Base-by-base conservation (phyloP, 352 stramenopile genomes). In the Globisporangium nagaii region DNA sequence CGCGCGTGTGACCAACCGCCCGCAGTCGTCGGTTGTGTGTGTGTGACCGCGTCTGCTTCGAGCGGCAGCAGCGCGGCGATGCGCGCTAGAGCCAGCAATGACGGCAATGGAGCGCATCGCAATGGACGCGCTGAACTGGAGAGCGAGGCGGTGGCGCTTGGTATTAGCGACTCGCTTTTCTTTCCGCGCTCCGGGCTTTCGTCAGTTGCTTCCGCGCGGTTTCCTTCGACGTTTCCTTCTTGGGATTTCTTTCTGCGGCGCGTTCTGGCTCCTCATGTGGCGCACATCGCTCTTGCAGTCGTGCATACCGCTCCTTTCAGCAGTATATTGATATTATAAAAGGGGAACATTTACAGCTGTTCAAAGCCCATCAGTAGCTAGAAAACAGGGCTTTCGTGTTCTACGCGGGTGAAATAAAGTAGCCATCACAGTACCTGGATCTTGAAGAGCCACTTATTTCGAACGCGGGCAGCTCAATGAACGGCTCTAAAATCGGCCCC, bases 361-460 rank as follows among this genome's bases (percentile, higher is more conserved):
- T n/a, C n/a, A n/a, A n/a, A n/a, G n/a, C n/a, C n/a, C n/a, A n/a
- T n/a, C n/a, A n/a, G n/a, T n/a, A n/a, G n/a, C n/a, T n/a, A n/a
- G n/a, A n/a, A n/a, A n/a, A n/a, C n/a, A n/a, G n/a, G n/a, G n/a
- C n/a, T n/a, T n/a, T n/a, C n/a, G n/a, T n/a, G n/a, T n/a, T n/a
- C n/a, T n/a, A n/a, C n/a, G n/a, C n/a, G n/a, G n/a, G n/a, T n/a
- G n/a, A 19, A 27, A 37, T 17, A 50, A 50, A 37, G 0, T 10
- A 3, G 3, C 9, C 8, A 15, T 24, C 42, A 42, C 24, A 15
- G 24, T 28, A 44, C 45, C 48, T 20, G 36, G 48, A 55, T 55
- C 48, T 55, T 55, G 48, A 55, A 55, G 35, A 20, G 48, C 28
- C 48, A 34, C 48, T 22, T 55, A 17, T 55, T 55, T 55, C 48